Percentiles rank a stretch among this genome's conserved stretches.
phyloP scores from a whole-genome alignment of 257 asterid genomes.

The Scutellaria minor region DNA sequence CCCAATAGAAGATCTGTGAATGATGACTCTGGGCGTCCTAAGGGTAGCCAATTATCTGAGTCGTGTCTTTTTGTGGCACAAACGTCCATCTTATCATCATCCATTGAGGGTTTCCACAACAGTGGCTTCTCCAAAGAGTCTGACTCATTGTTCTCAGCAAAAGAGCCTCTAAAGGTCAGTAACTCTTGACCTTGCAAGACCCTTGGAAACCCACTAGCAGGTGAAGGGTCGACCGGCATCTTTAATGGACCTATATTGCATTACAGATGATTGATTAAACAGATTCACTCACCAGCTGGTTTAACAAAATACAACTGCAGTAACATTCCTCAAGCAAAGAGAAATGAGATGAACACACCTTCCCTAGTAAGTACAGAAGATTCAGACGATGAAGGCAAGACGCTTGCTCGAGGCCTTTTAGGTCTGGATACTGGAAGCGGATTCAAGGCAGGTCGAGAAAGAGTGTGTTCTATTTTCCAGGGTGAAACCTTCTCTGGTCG shows the following conservation, averaged over 20 bases:
- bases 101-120: slow-evolving; percentile 57
- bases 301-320: slow-evolving; percentile 25
- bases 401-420: slow-evolving; percentile 76
- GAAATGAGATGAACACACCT: slow-evolving; percentile 49
- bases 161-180: slow-evolving; percentile 73
- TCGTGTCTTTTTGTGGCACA: slow-evolving; percentile 58
- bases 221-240: slow-evolving; percentile 72
- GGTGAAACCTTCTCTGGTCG: slow-evolving; percentile 98
- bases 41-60: slow-evolving; percentile 65
- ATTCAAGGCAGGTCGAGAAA: slow-evolving; percentile 84
- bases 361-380: slow-evolving; percentile 83
- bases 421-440: slow-evolving; percentile 75
- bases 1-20: slow-evolving; percentile 80
- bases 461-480: slow-evolving; percentile 94
- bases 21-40: slow-evolving; percentile 73
- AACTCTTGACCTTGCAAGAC: slow-evolving; percentile 97
- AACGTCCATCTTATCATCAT: slow-evolving; percentile 59
- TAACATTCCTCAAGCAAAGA: slow-evolving; percentile 8
- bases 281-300: slow-evolving; percentile 3
- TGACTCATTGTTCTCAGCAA: slow-evolving; percentile 67
- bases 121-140: slow-evolving; percentile 71
- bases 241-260: slow-evolving; percentile 64
- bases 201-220: slow-evolving; percentile 69
- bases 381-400: slow-evolving; percentile 77
- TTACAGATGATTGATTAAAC: slow-evolving; percentile 14